Evolutionary conservation across 2,329 filamentous ascomycete species (phyloP), one percentile per base, ranked within the genome.

Genomic region (Colletotrichum chrysophilum): DNA sequence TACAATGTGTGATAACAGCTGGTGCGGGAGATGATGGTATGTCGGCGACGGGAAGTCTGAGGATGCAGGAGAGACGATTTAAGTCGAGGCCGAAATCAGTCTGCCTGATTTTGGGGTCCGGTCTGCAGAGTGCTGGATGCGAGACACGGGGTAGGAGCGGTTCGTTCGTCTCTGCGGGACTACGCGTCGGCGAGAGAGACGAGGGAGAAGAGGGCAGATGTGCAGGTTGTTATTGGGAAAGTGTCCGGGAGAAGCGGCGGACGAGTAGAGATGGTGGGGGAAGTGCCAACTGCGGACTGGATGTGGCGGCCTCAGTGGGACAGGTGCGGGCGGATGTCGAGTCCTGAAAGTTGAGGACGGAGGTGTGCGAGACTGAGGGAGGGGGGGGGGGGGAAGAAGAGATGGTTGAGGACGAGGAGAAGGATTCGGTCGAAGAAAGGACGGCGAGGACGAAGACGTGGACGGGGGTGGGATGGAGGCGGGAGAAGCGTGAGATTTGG

Each of bases 361-460:
- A 21, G n/a, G 43, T 52, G 43, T 24, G n/a, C 43, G 43, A 52
- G 43, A 24, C 7, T n/a, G 64, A 26, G 43, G 28, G 14, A 18
- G 38, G 38, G n/a, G n/a, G n/a, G n/a, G n/a, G n/a, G n/a, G n/a
- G n/a, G n/a, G n/a, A n/a, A 64, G 28, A 38, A 38, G 28, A 70
- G 67, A 34, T 74, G 70, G 74, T 71, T 76, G 72, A 78, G 69
- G 77, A 55, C n/a, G 61, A 75, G 72, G 74, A 74, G 70, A 75
- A 76, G 77, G 71, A 77, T 73, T 74, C 75, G 56, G 74, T 74
- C 56, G 67, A 70, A 71, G 76, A 69, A 66, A 30, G 32, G 66
- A n/a, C 56, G 58, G 36, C 32, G 65, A 71, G 61, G 36, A 48
- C 21, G n/a, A 48, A n/a, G 43, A 43, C 36, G 36, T 9, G 38